Percentiles rank a stretch among this genome's conserved stretches.
These are phyloP conservation scores for Litsea cubeba DNA, from an alignment of 164 flowering plant genomes.

Conservation along the genomic window DNA sequence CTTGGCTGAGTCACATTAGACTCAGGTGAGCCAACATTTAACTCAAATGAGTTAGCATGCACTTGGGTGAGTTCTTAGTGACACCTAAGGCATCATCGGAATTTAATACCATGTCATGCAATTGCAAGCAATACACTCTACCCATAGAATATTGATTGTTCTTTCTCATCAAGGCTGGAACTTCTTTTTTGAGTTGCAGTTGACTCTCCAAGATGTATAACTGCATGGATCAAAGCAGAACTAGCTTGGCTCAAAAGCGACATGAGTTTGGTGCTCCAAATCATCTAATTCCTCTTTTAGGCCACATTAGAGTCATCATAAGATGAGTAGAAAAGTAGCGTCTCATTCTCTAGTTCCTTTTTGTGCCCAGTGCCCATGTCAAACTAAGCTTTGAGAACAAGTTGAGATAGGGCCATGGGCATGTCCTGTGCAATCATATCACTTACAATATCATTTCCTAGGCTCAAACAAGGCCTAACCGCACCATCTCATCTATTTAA, in stretches of 20 bases:
- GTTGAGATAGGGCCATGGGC: conserved; percentile 7
- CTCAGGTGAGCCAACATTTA: no score
- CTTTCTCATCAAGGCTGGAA: neutral
- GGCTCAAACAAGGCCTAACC: conserved; percentile 4
- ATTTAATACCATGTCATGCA: neutral
- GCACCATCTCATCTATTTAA: neutral
- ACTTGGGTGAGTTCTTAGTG: no score
- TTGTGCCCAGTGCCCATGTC: neutral
- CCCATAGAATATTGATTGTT: neutral
- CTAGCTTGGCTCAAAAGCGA: neutral
- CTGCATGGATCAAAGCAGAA: neutral
- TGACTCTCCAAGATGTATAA: neutral
- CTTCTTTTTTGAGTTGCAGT: conserved; percentile 3
- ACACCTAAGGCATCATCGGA: neutral
- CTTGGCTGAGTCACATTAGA: no score
- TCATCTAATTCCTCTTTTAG: conserved; percentile 5
- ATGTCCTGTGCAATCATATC: conserved; percentile 5
- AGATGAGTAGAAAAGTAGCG: neutral
- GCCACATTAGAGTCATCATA: conserved; percentile 3
- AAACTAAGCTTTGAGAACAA: conserved; percentile 15
- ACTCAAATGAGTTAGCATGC: no score
- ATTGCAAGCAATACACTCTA: no score
- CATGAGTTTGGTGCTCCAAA: conserved; percentile 7
- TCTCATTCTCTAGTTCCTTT: neutral
- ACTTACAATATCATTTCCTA: neutral